phyloP scores from a whole-genome alignment of 2,329 filamentous ascomycete species.

The Byssothecium circinans region DNA sequence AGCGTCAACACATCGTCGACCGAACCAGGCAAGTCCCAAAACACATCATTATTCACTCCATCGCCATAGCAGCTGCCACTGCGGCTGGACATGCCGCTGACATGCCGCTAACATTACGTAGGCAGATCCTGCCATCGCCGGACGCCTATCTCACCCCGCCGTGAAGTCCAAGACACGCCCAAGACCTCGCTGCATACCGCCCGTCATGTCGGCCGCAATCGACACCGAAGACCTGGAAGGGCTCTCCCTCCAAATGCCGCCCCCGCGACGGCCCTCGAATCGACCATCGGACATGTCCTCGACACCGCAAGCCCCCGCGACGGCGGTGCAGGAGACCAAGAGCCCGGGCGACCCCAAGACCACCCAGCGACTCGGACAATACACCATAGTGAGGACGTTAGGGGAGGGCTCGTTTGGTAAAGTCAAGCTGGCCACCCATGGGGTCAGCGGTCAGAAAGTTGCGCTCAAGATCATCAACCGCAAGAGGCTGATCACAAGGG shows the following conservation, averaged over 20 bases:
- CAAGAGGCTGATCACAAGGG: slow-evolving; percentile 92
- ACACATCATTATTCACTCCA: no score
- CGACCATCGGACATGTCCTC: slow-evolving; percentile 39
- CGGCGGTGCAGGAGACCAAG: slow-evolving; percentile 40
- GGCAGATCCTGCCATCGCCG: no score
- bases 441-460: slow-evolving; percentile 90
- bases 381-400: slow-evolving; percentile 85
- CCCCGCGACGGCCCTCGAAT: slow-evolving; percentile 58
- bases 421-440: slow-evolving; percentile 93
- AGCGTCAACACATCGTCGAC: not conserved
- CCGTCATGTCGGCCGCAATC: slow-evolving; percentile 53
- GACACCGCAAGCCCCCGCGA: slow-evolving; percentile 30
- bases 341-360: slow-evolving; percentile 58
- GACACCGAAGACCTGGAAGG: slow-evolving; percentile 70
- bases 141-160: no score
- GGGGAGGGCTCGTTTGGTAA: slow-evolving; percentile 98
- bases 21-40: not conserved
- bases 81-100: no score
- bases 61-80: no score
- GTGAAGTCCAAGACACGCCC: no score
- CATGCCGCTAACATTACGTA: no score
- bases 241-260: slow-evolving; percentile 73
- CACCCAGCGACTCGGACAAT: slow-evolving; percentile 86
- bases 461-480: slow-evolving; percentile 97
- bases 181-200: no score